Evolutionary conservation across 2,329 filamentous ascomycete genomes (phyloP).

Genomic region (Pestalotiopsis fici): DNA sequence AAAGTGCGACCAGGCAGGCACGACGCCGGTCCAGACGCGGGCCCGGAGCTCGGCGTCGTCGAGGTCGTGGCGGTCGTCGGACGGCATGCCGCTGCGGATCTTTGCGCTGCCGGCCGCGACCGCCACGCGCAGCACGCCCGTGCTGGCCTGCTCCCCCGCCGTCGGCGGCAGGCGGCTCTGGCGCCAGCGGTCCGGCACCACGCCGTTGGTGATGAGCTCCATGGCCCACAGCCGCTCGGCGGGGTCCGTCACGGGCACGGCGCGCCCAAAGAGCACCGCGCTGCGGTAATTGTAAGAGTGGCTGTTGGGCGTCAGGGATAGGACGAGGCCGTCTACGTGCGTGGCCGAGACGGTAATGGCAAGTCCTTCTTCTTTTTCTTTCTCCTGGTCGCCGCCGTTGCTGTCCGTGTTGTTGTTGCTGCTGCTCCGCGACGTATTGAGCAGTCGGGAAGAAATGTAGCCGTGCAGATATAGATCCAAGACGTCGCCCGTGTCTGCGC

Average conservation of each 20-base stretch:
- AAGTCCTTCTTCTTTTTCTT: constrained; percentile 41
- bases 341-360: constrained; percentile 74
- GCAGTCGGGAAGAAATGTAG: constrained; percentile 77
- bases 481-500: constrained; percentile 60
- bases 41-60: constrained; percentile 41
- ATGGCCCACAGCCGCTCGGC: constrained; percentile 79
- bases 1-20: constrained; percentile 64
- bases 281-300: constrained; percentile 89
- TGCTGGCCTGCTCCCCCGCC: constrained; percentile 72
- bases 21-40: constrained; percentile 56
- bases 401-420: constrained; percentile 1
- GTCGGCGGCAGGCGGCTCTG: constrained; percentile 71
- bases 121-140: constrained; percentile 68
- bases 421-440: constrained; percentile 58
- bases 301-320: constrained; percentile 76
- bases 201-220: constrained; percentile 73
- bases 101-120: constrained; percentile 77
- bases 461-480: constrained; percentile 82
- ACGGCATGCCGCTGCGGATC: constrained; percentile 65
- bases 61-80: constrained; percentile 51
- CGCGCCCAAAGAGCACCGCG: constrained; percentile 76
- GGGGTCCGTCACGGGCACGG: constrained; percentile 63
- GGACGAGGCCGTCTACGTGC: constrained; percentile 77
- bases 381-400: constrained; percentile 9
- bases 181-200: constrained; percentile 70